Conservation (phyloP, 2,329 filamentous ascomycete genomes). For the Ophiostoma sp. region DNA sequence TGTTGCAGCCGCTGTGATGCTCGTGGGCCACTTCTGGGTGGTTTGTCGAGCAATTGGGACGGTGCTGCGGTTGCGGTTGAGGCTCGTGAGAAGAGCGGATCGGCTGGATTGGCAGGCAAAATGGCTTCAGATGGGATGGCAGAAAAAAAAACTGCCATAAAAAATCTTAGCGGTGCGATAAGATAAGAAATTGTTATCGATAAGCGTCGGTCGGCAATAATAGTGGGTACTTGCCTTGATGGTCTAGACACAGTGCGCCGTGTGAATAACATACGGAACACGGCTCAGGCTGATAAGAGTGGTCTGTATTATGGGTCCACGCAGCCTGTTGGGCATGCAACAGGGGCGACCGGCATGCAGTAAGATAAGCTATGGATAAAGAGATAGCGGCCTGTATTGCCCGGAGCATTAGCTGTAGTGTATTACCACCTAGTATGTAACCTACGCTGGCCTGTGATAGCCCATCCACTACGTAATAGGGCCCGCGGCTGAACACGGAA, state of each 20-base stretch:
- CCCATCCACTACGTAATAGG: slow-evolving; percentile 22
- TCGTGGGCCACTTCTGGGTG: slow-evolving; percentile 16
- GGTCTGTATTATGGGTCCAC: not conserved
- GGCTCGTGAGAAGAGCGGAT: slow-evolving; percentile 11
- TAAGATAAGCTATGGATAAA: slow-evolving; percentile 12
- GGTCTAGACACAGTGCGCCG: slow-evolving; percentile 3
- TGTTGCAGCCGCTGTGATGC: slow-evolving; percentile 12
- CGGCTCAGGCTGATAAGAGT: slow-evolving; percentile 13
- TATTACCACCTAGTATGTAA: not conserved
- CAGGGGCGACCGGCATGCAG: slow-evolving; percentile 10
- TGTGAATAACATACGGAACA: not conserved
- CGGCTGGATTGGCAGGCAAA: slow-evolving; percentile 7
- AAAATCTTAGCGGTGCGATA: slow-evolving; percentile 24
- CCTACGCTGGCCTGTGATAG: not conserved
- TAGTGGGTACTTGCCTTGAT: not conserved
- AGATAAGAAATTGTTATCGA: slow-evolving; percentile 23
- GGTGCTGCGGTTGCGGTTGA: slow-evolving; percentile 11
- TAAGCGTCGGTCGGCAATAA: slow-evolving; percentile 7
- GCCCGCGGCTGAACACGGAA: slow-evolving; percentile 14
- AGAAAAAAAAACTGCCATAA: slow-evolving; percentile 22
- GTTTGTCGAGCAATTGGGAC: slow-evolving; percentile 12
- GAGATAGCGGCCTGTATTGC: slow-evolving; percentile 6
- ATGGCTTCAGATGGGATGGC: slow-evolving; percentile 10
- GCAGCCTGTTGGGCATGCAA: slow-evolving; percentile 11
- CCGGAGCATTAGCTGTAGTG: too few species aligned